Evolutionary conservation across 371 early-diverging fungal species (phyloP).

Genomic region (Haplosporangium sp.): DNA sequence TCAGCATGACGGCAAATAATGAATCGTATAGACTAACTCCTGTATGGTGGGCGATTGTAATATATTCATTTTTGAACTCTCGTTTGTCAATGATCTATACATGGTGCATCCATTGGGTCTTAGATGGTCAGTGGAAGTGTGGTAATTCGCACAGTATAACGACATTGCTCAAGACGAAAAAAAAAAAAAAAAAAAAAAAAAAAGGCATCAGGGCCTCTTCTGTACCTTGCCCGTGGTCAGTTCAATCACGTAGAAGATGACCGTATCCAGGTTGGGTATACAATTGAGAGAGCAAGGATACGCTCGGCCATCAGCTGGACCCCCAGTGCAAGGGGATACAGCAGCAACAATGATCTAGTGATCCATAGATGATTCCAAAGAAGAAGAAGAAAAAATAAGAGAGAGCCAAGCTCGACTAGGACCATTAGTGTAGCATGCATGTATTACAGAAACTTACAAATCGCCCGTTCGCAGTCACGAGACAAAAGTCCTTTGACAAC

Average conservation of each 20-base stretch:
- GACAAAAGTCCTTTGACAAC: constrained; percentile 68
- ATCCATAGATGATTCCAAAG: not conserved
- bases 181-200: not conserved
- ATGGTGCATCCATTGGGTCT: not conserved
- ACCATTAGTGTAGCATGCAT: not conserved
- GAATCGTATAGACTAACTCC: constrained; percentile 70
- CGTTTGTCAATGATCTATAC: constrained; percentile 62
- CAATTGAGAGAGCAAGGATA: constrained; percentile 61
- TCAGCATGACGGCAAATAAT: constrained; percentile 66
- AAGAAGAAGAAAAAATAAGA: not conserved
- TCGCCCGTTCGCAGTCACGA: constrained; percentile 61
- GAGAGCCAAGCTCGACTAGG: not conserved
- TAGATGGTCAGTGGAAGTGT: not conserved
- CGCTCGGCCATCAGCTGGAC: constrained; percentile 43
- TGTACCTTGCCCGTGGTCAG: constrained; percentile 62
- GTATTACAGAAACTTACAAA: constrained; percentile 47
- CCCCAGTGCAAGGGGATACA: constrained; percentile 36
- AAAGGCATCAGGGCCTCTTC: not conserved
- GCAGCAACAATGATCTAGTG: constrained; percentile 48
- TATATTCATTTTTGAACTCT: constrained; percentile 63
- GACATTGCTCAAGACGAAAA: not conserved
- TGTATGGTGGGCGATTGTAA: constrained; percentile 66
- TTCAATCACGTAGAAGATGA: constrained; percentile 67
- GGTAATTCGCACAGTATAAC: no score
- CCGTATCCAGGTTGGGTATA: constrained; percentile 60